Percentiles rank a stretch among this genome's conserved stretches.
These are phyloP conservation scores for Cyclocybe cylindracea DNA, from an alignment of 768 basidiomycete species.

Conservation along the genomic window DNA sequence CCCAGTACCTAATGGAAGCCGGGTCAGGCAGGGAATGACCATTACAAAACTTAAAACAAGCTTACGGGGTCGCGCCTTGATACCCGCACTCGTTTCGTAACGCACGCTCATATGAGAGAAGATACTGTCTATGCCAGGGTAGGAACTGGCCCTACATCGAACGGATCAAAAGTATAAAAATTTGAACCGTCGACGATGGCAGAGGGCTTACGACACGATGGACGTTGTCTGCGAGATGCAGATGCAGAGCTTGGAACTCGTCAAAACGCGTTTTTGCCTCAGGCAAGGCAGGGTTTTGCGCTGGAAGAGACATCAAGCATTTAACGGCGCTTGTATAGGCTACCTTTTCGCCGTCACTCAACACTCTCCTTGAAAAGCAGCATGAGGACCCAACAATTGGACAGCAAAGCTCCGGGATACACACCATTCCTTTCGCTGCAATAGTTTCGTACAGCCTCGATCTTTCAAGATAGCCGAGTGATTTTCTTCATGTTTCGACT, in stretches of 20 bases:
- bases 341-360: slow-evolving; percentile 18
- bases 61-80: slow-evolving; percentile 27
- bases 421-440: too few species aligned
- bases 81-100: slow-evolving; percentile 31
- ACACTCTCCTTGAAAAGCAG: slow-evolving; percentile 19
- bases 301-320: slow-evolving; percentile 28
- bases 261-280: slow-evolving; percentile 32
- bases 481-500: too few species aligned
- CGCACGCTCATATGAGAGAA: slow-evolving; percentile 25
- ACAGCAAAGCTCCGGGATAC: too few species aligned
- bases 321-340: slow-evolving; percentile 28
- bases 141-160: slow-evolving; percentile 33
- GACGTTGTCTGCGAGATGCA: slow-evolving; percentile 23
- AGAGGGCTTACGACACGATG: slow-evolving; percentile 32
- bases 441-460: too few species aligned
- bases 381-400: too few species aligned
- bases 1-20: slow-evolving; percentile 29
- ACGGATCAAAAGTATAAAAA: neutral
- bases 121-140: slow-evolving; percentile 31
- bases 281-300: slow-evolving; percentile 13
- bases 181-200: neutral
- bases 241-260: slow-evolving; percentile 36
- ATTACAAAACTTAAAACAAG: neutral
- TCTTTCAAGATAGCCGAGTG: too few species aligned
- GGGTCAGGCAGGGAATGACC: slow-evolving; percentile 12